Evolutionary conservation across 352 stramenopile genomes (phyloP).

Genomic region (Pythium rishiriense): DNA sequence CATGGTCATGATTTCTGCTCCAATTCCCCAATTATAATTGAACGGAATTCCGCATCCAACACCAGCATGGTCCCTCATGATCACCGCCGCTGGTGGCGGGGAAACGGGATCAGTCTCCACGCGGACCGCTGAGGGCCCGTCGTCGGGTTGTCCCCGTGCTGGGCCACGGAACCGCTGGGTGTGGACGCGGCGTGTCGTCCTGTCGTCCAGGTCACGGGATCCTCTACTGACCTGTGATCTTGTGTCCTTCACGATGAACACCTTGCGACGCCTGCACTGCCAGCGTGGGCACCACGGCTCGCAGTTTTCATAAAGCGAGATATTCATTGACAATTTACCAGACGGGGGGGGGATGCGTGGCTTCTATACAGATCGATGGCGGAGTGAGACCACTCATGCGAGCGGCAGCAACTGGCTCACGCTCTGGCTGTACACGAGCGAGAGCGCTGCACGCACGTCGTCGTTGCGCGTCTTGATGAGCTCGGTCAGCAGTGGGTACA

Average conservation of each 20-base stretch:
- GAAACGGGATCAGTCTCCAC: neutral
- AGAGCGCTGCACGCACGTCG: slow-evolving; percentile 63
- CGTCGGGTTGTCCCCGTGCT: neutral
- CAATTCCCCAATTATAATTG: neutral
- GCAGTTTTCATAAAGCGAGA: neutral
- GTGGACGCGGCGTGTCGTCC: too few species aligned
- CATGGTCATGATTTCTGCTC: neutral
- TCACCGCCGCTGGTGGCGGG: too few species aligned
- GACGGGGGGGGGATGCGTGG: neutral
- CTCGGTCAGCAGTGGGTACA: slow-evolving; percentile 78
- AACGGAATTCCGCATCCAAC: too few species aligned
- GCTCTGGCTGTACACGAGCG: slow-evolving; percentile 64
- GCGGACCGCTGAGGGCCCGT: too few species aligned
- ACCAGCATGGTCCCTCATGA: too few species aligned
- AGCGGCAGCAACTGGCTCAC: slow-evolving; percentile 57
- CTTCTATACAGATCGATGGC: slow-evolving; percentile 2
- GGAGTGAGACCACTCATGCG: slow-evolving; percentile 20
- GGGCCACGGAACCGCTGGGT: neutral
- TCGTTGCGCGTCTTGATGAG: slow-evolving; percentile 67
- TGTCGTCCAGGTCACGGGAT: too few species aligned
- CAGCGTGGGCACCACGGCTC: too few species aligned
- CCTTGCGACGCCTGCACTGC: too few species aligned
- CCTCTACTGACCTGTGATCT: too few species aligned
- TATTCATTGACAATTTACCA: slow-evolving; percentile 1
- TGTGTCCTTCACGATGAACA: too few species aligned